Conservation (phyloP, 192 early-diverging fungal species). For the Mycoemilia scoparia region DNA sequence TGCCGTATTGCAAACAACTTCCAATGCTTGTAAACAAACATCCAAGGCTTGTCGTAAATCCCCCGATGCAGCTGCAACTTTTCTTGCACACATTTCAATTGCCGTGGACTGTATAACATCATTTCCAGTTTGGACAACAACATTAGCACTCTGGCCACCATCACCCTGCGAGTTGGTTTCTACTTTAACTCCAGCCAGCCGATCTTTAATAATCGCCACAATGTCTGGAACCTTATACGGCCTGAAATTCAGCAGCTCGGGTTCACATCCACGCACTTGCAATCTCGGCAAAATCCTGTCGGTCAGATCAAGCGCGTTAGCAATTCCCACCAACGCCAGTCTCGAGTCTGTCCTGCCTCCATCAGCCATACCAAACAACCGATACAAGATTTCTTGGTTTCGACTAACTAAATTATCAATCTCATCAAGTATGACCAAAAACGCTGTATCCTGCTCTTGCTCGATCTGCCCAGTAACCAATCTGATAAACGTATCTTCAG, state of each 20-base stretch:
- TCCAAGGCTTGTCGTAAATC: slow-evolving; percentile 63
- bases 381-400: slow-evolving; percentile 72
- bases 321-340: slow-evolving; percentile 74
- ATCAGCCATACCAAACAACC: slow-evolving; percentile 61
- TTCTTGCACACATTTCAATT: slow-evolving; percentile 82
- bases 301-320: slow-evolving; percentile 85
- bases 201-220: slow-evolving; percentile 66
- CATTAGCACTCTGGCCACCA: too few species aligned
- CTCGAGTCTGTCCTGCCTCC: slow-evolving; percentile 36
- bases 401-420: slow-evolving; percentile 71
- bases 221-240: slow-evolving; percentile 80
- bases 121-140: too few species aligned
- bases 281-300: slow-evolving; percentile 76
- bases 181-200: slow-evolving; percentile 48
- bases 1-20: slow-evolving; percentile 54
- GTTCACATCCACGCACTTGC: slow-evolving; percentile 59
- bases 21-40: slow-evolving; percentile 72
- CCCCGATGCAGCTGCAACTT: slow-evolving; percentile 71
- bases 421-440: slow-evolving; percentile 73
- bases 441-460: slow-evolving; percentile 25
- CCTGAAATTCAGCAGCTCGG: slow-evolving; percentile 66
- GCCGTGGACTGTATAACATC: slow-evolving; percentile 63
- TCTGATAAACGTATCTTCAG: too few species aligned
- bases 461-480: too few species aligned
- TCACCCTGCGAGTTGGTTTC: too few species aligned